A percentile compares a stretch with the other conserved stretches of the same genome.
phyloP scores from a whole-genome alignment of 2,329 filamentous ascomycete species.

The Microcyclosporella mali region DNA sequence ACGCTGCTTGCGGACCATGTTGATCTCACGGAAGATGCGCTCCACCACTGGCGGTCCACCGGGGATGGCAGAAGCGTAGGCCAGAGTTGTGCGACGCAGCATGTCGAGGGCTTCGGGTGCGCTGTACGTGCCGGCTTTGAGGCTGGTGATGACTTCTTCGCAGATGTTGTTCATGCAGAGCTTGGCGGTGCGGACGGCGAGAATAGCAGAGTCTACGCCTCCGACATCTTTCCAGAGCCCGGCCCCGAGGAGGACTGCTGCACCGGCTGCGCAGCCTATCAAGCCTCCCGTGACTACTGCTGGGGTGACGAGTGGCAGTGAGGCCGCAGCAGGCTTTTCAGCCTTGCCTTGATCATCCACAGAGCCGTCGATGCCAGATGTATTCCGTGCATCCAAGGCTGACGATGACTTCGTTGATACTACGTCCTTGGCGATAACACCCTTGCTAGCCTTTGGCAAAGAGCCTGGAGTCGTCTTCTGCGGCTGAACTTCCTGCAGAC shows the following conservation, averaged over 20 bases:
- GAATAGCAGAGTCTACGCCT: constrained; percentile 22
- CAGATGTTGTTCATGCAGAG: constrained; percentile 25
- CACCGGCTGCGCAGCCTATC: constrained; percentile 24
- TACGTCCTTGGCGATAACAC: no score
- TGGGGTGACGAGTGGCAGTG: constrained; percentile 17
- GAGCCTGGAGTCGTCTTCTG: background rate
- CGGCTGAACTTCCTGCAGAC: background rate
- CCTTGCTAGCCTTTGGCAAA: background rate
- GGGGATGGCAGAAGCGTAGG: constrained; percentile 24
- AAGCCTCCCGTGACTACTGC: constrained; percentile 26
- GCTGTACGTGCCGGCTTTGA: constrained; percentile 27
- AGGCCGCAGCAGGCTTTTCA: background rate
- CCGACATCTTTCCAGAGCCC: constrained; percentile 24
- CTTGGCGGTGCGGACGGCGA: constrained; percentile 22
- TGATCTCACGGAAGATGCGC: constrained; percentile 23
- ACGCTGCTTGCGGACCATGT: constrained; percentile 21
- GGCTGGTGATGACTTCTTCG: constrained; percentile 24
- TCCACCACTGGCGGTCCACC: constrained; percentile 24
- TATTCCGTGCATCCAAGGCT: no score
- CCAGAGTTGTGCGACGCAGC: constrained; percentile 25
- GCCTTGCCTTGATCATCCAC: no score
- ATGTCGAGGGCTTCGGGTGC: constrained; percentile 27
- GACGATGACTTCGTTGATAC: no score
- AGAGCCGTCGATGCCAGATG: no score
- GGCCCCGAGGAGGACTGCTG: constrained; percentile 22